Evolutionary conservation across 768 basidiomycete species (phyloP), one percentile per base, ranked within the genome.

Genomic region (Mycena sanguinolenta): DNA sequence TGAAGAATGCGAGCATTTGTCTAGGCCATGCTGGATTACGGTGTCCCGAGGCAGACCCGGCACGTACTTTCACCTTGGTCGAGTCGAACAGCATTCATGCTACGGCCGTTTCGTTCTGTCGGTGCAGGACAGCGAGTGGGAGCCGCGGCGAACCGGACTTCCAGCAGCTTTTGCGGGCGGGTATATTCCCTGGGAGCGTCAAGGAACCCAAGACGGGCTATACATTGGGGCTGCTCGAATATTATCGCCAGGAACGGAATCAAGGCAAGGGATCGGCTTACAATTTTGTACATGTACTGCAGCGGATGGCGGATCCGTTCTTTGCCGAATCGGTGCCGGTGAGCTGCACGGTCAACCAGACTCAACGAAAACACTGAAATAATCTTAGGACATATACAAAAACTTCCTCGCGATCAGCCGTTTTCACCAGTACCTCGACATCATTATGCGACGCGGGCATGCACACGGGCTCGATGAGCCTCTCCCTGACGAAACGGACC

Each of bases 341-440:
- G 32, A 53, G 65, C 44, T 38, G 3, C 10, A 8, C 12, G n/a
- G n/a, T n/a, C n/a, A n/a, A n/a, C 19, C 27, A 16, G 12, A 50
- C n/a, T 19, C 8, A 13, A 27, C 2, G 36, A 23, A 1, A 21
- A 42, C 39, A 17, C n/a, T 38, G 39, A 25, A 36, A 34, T 12
- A 16, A 21, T 25, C 19, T n/a, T 36, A 67, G 65, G 67, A 68
- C 53, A 36, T 68, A 25, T 68, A 68, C 44, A 16, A 5, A 1
- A 68, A 68, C 28, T 68, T 68, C 32, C 59, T 68, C 19, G 67
- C 60, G 10, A 68, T 68, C 27, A 62, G 60, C 1, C 67, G 44
- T 6, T 68, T 61, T 23, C 60, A 68, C 42, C 42, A 61, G 21
- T 12, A 54, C n/a, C 58, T 68, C 59, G 53, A 62, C 14, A 68